phyloP scores from a whole-genome alignment of 202 grass and related monocot genomes.

The Schoenoplectus triqueter region DNA sequence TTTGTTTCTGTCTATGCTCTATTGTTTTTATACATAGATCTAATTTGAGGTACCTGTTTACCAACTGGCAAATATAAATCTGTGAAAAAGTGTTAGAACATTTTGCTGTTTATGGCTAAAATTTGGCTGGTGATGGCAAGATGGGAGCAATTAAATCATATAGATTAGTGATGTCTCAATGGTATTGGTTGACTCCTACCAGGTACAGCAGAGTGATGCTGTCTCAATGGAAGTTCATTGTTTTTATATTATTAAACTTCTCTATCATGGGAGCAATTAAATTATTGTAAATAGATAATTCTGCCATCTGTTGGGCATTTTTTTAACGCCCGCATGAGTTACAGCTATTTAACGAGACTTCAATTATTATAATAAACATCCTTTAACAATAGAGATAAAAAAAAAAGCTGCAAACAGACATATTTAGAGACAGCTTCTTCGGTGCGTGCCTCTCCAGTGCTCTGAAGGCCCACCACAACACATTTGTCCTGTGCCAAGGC shows the following conservation, averaged over 20 bases:
- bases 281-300: conserved; percentile 12
- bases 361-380: conserved; percentile 23
- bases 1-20: neutral
- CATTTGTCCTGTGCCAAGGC: conserved; percentile 80
- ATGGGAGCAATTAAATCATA: too few species aligned
- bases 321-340: neutral
- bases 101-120: neutral
- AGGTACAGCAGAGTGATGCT: neutral
- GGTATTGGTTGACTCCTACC: neutral
- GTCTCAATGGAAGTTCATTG: neutral
- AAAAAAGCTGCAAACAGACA: conserved; percentile 57
- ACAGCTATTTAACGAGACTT: conserved; percentile 20
- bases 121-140: neutral
- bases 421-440: conserved; percentile 99
- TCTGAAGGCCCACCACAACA: conserved; percentile 99
- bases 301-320: conserved; percentile 19
- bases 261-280: conserved; percentile 1
- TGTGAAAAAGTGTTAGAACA: neutral
- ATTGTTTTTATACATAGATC: neutral
- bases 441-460: conserved; percentile 97
- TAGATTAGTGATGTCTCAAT: too few species aligned
- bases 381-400: conserved; percentile 17
- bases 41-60: neutral
- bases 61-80: neutral
- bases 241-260: conserved; percentile 25